Evolutionary conservation across 352 stramenopile species (phyloP).

Genomic region (Globisporangium megalacanthum): DNA sequence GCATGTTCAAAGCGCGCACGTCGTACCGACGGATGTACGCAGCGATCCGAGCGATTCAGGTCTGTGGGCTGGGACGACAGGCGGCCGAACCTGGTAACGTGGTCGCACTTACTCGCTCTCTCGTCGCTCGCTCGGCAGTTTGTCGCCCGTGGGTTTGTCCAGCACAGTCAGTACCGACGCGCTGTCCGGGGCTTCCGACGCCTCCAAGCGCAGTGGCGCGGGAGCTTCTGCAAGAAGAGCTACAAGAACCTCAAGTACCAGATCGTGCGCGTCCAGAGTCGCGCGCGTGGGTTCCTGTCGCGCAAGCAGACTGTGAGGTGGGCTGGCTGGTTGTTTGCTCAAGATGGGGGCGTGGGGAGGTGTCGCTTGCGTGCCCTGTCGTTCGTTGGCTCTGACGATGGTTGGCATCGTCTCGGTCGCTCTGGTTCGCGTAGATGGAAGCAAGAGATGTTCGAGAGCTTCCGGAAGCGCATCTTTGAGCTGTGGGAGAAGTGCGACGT

Average conservation of each 20-base stretch:
- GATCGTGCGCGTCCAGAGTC: constrained; percentile 61
- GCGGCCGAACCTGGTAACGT: not conserved
- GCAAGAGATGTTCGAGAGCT: constrained; percentile 43
- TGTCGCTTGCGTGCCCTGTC: not conserved
- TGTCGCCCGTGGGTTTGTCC: constrained; percentile 40
- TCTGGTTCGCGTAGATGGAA: constrained; percentile 39
- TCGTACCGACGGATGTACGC: constrained; percentile 22
- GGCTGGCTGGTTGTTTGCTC: not conserved
- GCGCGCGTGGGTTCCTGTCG: constrained; percentile 51
- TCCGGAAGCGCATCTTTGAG: constrained; percentile 55
- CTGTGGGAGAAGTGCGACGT: constrained; percentile 64
- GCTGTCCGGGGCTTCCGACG: constrained; percentile 40
- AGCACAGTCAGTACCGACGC: constrained; percentile 37
- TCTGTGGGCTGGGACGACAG: not conserved
- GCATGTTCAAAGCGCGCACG: constrained; percentile 23
- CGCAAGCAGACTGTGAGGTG: constrained; percentile 53
- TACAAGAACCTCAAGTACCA: constrained; percentile 60
- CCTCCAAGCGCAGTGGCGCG: constrained; percentile 62
- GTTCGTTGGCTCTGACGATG: no score
- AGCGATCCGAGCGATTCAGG: constrained; percentile 28
- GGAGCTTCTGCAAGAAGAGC: constrained; percentile 52
- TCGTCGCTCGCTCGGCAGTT: constrained; percentile 18
- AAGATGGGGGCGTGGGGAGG: not conserved
- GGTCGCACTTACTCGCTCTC: not conserved
- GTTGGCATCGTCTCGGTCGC: no score